Base-by-base conservation (phyloP, 1,284 basidiomycete genomes). In the Marasmius sp. region DNA sequence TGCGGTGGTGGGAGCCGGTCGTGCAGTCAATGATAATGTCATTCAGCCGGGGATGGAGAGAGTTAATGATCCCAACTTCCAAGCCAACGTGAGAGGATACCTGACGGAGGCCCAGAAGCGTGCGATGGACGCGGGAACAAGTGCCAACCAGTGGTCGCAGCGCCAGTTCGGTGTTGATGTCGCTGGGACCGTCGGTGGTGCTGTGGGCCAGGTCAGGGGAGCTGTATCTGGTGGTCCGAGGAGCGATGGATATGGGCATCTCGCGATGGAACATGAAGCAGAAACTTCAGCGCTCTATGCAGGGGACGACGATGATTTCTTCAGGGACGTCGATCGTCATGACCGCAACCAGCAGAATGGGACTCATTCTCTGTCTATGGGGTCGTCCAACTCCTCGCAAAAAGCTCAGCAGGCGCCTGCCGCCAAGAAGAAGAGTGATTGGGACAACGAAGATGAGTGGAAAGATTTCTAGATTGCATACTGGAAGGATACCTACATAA, bases 11-110 rank as follows among this genome's bases (percentile, higher is more conserved):
- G 90, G 88, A 55, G 92, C 92, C 18, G 82, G 87, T 6, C 85
- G 85, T 67, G 87, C 74, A n/a, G 89, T 95, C 39, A 82, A 83
- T 61, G 90, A 93, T 73, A 90, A 84, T 70, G 85, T 94, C 37
- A 88, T 94, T 58, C 91, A 93, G 70, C 92, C 92, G n/a, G 87
- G 89, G 20, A 76, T 92, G 70, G 90, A 91, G 71, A 85, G 82
- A 64, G 89, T 88, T 39, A 82, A 78, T 63, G 93, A 95, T 71
- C 93, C 93, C 10, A 81, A 78, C 57, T 83, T 95, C 68, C 89
- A 93, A 65, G 85, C 86, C 1, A 87, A 80, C 62, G 83, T 94
- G 57, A 82, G 80, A 66, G 86, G 86, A 18, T 92, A 93, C 71
- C 82, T 90, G 66, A 77, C 78, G 34, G 87, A 87, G 65, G 92